Conservation (phyloP, 306 rosid genomes). For the Begonia masoniana region DNA sequence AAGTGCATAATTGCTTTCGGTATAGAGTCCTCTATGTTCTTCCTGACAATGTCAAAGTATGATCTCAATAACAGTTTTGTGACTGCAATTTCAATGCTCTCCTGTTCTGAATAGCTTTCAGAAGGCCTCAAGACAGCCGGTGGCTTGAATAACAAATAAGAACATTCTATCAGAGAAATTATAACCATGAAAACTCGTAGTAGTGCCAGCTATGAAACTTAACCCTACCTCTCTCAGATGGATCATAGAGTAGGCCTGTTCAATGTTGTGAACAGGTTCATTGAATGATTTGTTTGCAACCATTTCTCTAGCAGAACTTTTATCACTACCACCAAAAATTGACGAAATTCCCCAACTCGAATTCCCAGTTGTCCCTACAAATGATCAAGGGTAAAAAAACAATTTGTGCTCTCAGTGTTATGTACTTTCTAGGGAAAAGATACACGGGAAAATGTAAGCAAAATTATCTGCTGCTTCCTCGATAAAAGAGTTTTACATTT, state of each 20-base stretch:
- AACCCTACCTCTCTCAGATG: conserved; percentile 71
- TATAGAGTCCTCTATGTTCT: conserved; percentile 70
- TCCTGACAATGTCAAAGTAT: conserved; percentile 90
- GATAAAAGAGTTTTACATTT: no score
- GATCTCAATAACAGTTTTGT: conserved; percentile 78
- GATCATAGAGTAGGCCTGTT: conserved; percentile 63
- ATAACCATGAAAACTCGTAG: conserved; percentile 2
- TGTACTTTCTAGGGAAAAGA: no score
- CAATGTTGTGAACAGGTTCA: conserved; percentile 53
- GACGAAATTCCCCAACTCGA: conserved; percentile 91
- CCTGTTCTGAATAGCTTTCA: conserved; percentile 72
- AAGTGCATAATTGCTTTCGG: conserved; percentile 98
- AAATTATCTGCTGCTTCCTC: no score
- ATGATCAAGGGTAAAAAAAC: conserved; percentile 4
- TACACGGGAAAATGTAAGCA: no score
- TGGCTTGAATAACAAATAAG: conserved; percentile 40
- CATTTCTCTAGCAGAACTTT: conserved; percentile 50
- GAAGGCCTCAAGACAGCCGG: conserved; percentile 87
- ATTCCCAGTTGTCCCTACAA: conserved; percentile 43
- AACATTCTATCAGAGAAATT: conserved; percentile 12
- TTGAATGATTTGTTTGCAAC: conserved; percentile 26
- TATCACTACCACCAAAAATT: conserved; percentile 77
- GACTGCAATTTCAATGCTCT: conserved; percentile 58
- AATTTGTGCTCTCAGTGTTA: not conserved
- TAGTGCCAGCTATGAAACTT: conserved; percentile 4